Evolutionary conservation across 495 filamentous ascomycete genomes (phyloP).

Genomic region (Elasticomyces elasticus): DNA sequence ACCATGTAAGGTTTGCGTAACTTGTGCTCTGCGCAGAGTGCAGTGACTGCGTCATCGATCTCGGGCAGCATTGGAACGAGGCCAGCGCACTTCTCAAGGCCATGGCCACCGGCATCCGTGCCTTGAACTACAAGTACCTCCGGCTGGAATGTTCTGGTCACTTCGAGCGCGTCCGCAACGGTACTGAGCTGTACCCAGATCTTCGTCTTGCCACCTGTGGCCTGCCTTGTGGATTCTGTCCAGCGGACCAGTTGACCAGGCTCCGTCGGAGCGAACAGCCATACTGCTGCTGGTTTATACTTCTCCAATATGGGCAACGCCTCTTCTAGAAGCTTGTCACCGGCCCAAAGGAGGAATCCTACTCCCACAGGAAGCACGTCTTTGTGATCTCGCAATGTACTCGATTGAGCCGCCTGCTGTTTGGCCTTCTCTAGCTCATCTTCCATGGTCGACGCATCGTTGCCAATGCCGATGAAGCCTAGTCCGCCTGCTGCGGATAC

Average conservation of each 20-base stretch:
- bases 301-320: constrained; percentile 33
- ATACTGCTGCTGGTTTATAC: constrained; percentile 50
- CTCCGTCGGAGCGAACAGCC: constrained; percentile 56
- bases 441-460: constrained; percentile 26
- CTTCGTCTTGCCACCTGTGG: constrained; percentile 36
- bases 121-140: constrained; percentile 69
- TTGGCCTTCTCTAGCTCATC: constrained; percentile 23
- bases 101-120: constrained; percentile 65
- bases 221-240: constrained; percentile 41
- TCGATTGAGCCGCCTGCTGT: constrained; percentile 17
- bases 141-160: constrained; percentile 33
- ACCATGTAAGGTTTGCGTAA: constrained; percentile 42
- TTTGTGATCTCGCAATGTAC: not conserved
- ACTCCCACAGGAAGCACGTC: constrained; percentile 48
- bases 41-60: constrained; percentile 44
- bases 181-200: constrained; percentile 64
- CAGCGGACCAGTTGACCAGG: constrained; percentile 44
- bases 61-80: constrained; percentile 51
- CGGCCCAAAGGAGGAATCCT: constrained; percentile 52
- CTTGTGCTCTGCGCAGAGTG: not conserved
- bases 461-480: constrained; percentile 36
- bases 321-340: constrained; percentile 23
- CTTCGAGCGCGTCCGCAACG: constrained; percentile 43
- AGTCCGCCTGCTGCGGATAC: constrained; percentile 47
- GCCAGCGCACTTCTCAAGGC: constrained; percentile 48